These are phyloP conservation scores for Coriolopsis trogii DNA, from an alignment of 1,284 basidiomycete species.

Conservation along the genomic window DNA sequence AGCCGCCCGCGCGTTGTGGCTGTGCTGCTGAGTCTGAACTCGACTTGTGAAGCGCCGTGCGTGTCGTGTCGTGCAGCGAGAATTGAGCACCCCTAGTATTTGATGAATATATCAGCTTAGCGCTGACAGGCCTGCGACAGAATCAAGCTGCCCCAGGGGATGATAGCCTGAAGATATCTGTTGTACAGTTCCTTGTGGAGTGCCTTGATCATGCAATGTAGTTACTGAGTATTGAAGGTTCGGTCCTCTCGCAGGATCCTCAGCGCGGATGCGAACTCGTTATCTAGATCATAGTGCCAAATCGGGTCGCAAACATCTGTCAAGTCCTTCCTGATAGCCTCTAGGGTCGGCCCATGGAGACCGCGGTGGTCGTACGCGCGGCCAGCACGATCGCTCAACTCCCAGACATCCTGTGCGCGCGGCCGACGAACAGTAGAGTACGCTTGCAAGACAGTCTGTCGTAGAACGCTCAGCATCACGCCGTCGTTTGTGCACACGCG, in stretches of 20 bases:
- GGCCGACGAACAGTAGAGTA: slow-evolving; percentile 49
- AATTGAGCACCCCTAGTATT: too few species aligned
- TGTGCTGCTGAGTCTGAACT: too few species aligned
- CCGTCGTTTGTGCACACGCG: too few species aligned
- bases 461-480: not conserved
- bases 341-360: slow-evolving; percentile 20
- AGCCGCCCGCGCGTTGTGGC: too few species aligned
- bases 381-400: slow-evolving; percentile 42
- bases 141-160: too few species aligned
- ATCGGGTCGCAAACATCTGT: slow-evolving; percentile 46
- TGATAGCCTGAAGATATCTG: too few species aligned
- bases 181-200: too few species aligned
- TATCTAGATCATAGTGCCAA: slow-evolving; percentile 49
- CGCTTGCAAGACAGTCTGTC: slow-evolving; percentile 43
- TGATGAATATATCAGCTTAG: too few species aligned
- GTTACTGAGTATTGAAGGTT: not conserved
- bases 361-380: slow-evolving; percentile 33
- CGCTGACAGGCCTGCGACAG: too few species aligned
- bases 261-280: slow-evolving; percentile 38
- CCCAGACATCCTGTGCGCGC: slow-evolving; percentile 49
- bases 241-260: slow-evolving; percentile 28
- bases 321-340: slow-evolving; percentile 34
- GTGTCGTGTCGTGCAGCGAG: too few species aligned
- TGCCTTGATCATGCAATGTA: too few species aligned
- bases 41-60: too few species aligned